Conservation (phyloP, 441 rosid species). For the Gossypium davidsonii region DNA sequence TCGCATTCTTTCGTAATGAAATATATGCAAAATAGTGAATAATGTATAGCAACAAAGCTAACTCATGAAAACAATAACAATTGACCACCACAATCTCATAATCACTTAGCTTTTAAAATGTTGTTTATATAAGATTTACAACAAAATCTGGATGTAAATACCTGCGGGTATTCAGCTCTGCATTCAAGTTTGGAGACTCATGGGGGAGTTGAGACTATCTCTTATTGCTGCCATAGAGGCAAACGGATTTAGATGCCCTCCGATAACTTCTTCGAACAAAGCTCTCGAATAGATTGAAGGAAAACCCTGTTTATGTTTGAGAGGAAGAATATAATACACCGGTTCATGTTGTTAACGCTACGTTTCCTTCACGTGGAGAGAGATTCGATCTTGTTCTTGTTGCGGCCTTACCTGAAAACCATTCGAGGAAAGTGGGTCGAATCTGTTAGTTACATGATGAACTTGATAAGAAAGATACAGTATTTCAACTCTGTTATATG, state of each 20-base stretch:
- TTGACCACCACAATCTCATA: too few species aligned
- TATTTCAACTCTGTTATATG: not conserved
- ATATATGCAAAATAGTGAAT: too few species aligned
- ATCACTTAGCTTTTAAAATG: not conserved
- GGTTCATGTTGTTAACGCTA: conserved; percentile 25
- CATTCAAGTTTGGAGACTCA: not conserved
- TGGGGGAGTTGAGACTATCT: not conserved
- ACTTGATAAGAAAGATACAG: not conserved
- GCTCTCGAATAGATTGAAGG: not conserved
- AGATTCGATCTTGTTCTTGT: conserved; percentile 21
- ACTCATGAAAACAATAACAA: too few species aligned
- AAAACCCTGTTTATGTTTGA: not conserved
- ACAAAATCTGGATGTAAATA: not conserved
- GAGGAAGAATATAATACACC: not conserved
- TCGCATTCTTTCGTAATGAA: too few species aligned
- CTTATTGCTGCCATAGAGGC: not conserved
- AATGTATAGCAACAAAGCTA: too few species aligned
- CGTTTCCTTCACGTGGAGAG: conserved; percentile 21
- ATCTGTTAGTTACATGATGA: not conserved
- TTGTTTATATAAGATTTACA: not conserved
- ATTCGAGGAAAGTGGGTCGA: conserved; percentile 11
- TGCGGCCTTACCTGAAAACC: conserved; percentile 32
- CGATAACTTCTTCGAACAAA: not conserved
- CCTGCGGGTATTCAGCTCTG: not conserved
- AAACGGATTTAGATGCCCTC: not conserved